phyloP scores from a whole-genome alignment of 345 rosid genomes.

The Camelina laxa region DNA sequence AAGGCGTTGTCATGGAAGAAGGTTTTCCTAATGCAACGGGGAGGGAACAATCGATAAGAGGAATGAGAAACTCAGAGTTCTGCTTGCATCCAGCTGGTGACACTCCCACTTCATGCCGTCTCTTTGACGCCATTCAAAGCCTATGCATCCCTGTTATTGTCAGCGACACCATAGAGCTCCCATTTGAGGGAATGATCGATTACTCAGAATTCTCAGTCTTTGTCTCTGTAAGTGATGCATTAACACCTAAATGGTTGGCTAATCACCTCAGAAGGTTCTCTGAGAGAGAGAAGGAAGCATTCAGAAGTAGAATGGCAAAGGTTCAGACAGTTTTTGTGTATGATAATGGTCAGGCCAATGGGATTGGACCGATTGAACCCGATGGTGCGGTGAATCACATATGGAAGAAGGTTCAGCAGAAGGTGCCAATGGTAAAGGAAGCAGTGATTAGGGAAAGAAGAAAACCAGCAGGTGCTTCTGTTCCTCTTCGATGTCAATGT shows the following conservation, averaged over 20 bases:
- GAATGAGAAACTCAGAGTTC: constrained; percentile 91
- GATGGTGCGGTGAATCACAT: constrained; percentile 90
- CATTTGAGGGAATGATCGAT: constrained; percentile 85
- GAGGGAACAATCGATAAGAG: constrained; percentile 81
- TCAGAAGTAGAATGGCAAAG: constrained; percentile 60
- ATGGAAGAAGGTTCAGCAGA: constrained; percentile 83
- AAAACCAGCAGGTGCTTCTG: constrained; percentile 65
- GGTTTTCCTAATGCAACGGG: constrained; percentile 97
- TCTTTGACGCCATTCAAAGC: constrained; percentile 95
- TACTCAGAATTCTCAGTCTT: constrained; percentile 80
- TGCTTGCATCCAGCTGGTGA: constrained; percentile 99
- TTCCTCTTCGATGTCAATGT: constrained; percentile 88
- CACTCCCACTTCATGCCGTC: constrained; percentile 94
- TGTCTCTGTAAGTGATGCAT: constrained; percentile 70
- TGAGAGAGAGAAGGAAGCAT: constrained; percentile 51
- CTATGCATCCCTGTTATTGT: constrained; percentile 91
- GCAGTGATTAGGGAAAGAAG: constrained; percentile 71
- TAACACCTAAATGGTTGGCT: constrained; percentile 74
- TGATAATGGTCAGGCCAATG: constrained; percentile 64
- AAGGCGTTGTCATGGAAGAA: constrained; percentile 78
- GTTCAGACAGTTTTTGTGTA: constrained; percentile 70
- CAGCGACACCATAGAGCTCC: constrained; percentile 89
- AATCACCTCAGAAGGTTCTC: constrained; percentile 65
- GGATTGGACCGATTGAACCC: constrained; percentile 67
- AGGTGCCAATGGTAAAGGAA: constrained; percentile 76